phyloP scores from a whole-genome alignment of 208 protist species.

The Wallacemonas rigidus region DNA sequence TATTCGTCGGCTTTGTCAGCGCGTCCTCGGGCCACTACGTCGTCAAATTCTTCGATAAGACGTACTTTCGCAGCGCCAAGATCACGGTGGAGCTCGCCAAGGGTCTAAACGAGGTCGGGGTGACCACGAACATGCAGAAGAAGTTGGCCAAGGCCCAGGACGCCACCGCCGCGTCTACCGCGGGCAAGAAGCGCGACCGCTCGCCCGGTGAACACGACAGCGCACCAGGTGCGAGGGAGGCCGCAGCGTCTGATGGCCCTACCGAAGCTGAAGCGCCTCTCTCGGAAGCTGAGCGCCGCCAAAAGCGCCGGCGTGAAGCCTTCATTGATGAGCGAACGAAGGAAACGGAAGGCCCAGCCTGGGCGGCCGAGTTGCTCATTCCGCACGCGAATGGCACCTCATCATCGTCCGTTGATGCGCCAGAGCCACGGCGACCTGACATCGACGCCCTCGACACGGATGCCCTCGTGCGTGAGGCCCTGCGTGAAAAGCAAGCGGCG shows the following conservation, averaged over 20 bases:
- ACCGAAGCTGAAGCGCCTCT: neutral
- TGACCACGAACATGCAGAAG: constrained; percentile 70
- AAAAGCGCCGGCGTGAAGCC: constrained; percentile 37
- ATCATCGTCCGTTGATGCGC: neutral
- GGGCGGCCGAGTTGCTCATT: constrained; percentile 70
- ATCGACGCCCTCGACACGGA: constrained; percentile 4
- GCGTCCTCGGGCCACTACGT: constrained; percentile 87
- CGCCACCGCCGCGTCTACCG: constrained; percentile 19
- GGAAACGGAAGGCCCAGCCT: constrained; percentile 65
- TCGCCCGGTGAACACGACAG: constrained; percentile 2
- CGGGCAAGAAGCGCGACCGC: constrained; percentile 5
- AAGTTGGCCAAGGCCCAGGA: constrained; percentile 32
- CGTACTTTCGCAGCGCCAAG: constrained; percentile 94
- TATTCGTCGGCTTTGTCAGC: constrained; percentile 95
- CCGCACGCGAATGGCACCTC: constrained; percentile 24
- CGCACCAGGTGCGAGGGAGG: too few relatives aligned
- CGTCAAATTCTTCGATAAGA: constrained; percentile 89
- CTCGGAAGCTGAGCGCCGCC: constrained; percentile 1
- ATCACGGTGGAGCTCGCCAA: constrained; percentile 89
- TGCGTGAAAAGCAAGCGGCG: constrained; percentile 14
- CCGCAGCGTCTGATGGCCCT: too few relatives aligned
- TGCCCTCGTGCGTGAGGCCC: neutral
- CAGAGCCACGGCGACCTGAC: neutral
- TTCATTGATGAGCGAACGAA: constrained; percentile 74
- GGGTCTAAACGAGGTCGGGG: constrained; percentile 57